Percentiles rank a stretch among this genome's conserved stretches.
These are phyloP conservation scores for Blastocladiella emersonii DNA, from an alignment of 371 early-diverging fungal genomes.

Conservation along the genomic window DNA sequence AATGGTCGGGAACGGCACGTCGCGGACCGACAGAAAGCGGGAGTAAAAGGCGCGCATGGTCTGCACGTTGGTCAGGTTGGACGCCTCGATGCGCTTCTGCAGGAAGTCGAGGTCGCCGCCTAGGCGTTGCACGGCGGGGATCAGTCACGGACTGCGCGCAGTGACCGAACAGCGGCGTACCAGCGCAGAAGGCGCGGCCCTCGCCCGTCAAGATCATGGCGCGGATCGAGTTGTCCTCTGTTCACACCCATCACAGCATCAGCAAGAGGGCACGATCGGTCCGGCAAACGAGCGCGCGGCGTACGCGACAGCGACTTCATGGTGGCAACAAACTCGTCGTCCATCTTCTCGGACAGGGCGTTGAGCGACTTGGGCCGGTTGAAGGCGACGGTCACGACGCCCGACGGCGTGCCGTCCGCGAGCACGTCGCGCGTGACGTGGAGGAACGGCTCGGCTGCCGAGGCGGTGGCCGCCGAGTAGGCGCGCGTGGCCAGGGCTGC, in stretches of 20 bases:
- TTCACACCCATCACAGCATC: constrained; percentile 1
- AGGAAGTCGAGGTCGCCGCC: constrained; percentile 22
- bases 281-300: no score
- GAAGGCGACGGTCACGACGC: constrained; percentile 12
- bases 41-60: constrained; percentile 20
- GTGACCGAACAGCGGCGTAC: neutral
- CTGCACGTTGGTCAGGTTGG: constrained; percentile 11
- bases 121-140: no score
- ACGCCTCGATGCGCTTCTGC: constrained; percentile 10
- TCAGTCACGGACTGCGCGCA: no score
- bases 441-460: neutral
- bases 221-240: constrained; percentile 11
- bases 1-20: constrained; percentile 18
- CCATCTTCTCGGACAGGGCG: constrained; percentile 17
- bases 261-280: no score
- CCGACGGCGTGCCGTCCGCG: neutral
- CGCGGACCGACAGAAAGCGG: constrained; percentile 13
- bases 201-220: constrained; percentile 16
- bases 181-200: constrained; percentile 15
- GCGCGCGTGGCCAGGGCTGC: no score
- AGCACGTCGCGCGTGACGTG: neutral
- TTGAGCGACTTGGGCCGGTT: constrained; percentile 19
- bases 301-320: no score
- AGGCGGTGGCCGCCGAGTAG: no score
- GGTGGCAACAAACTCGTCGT: constrained; percentile 7